phyloP scores from a whole-genome alignment of 179 eudicot genomes.

The Beta corolliflora region DNA sequence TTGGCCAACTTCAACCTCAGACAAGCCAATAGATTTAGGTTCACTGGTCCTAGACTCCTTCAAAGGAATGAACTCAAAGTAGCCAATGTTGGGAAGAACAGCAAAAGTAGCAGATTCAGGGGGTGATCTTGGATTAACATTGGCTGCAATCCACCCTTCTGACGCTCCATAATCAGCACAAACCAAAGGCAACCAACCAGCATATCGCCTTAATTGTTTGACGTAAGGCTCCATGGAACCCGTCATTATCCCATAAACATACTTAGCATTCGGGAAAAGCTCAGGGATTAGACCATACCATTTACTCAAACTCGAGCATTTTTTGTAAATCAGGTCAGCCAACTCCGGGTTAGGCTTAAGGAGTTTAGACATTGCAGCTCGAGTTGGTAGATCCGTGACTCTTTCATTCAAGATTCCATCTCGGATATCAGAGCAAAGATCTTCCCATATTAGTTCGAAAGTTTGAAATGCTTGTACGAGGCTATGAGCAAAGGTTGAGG shows the following conservation, averaged over 20 bases:
- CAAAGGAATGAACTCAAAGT: conserved; percentile 76
- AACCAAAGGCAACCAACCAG: conserved; percentile 69
- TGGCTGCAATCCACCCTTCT: conserved; percentile 91
- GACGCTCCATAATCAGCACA: conserved; percentile 91
- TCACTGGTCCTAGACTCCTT: conserved; percentile 41
- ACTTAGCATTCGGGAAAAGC: conserved; percentile 83
- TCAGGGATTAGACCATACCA: conserved; percentile 81
- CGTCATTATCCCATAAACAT: conserved; percentile 87
- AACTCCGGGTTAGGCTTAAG: conserved; percentile 72
- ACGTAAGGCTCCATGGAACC: conserved; percentile 94
- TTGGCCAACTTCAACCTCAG: conserved; percentile 76
- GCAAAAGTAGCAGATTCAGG: conserved; percentile 78
- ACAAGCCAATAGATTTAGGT: conserved; percentile 60
- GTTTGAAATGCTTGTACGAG: conserved; percentile 73
- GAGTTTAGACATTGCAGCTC: conserved; percentile 54
- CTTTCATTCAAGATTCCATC: conserved; percentile 50
- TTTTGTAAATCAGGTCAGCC: conserved; percentile 53
- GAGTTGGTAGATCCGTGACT: conserved; percentile 53
- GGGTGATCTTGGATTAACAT: conserved; percentile 72
- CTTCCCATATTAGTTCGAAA: conserved; percentile 72
- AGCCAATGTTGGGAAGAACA: conserved; percentile 78
- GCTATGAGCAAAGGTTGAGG: conserved; percentile 90
- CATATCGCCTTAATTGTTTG: conserved; percentile 80
- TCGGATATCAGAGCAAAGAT: conserved; percentile 65
- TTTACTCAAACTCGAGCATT: conserved; percentile 54